Base-by-base conservation (phyloP, 2,329 filamentous ascomycete species). In the Pochonia chlamydosporia region DNA sequence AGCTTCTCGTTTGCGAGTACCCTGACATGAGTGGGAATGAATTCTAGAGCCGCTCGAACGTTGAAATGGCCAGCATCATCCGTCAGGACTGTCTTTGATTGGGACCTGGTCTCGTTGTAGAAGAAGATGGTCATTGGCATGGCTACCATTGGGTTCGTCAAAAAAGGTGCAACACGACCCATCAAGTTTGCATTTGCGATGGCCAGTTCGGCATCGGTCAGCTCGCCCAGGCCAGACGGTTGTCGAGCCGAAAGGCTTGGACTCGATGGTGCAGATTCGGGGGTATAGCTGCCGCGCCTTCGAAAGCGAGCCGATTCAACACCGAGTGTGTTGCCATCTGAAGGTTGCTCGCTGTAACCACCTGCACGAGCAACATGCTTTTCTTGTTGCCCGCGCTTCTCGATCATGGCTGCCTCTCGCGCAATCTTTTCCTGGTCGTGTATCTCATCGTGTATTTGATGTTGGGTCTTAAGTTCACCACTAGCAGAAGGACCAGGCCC, bases 61-160 rank as follows among this genome's bases (percentile, higher is more conserved):
- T 74, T 78, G 58, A 99, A 99, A 65, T 99, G 93, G 0, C 93
- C 93, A 1, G 88, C 82, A 26, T 93, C 86, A 59, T 96, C 86
- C 0, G 95, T 99, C 52, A 80, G 78, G 3, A 96, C 81, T 1
- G 88, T 96, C 44, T 86, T 80, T 24, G 92, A 95, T 56, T 90
- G 84, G 1, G 92, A 96, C 43, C 83, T 77, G 3, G 77, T 69
- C 13, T 95, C 82, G 58, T 97, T 93, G 69, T 95, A 99, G 66
- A 99, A 97, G 72, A 97, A 96, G 1, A 96, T 74, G 0, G 90
- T 96, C 45, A 99, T 85, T 1, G 91, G 85, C 18, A 83, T 78
- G 43, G 85, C 80, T 1, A 85, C 81, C 48, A 91, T 72, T 0
- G 93, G 89, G 35, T 84, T 91, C 1, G 89, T 89, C 69, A 99